Base-by-base conservation (phyloP, 2,329 filamentous ascomycete species). In the Ceratocystis ficicola region DNA sequence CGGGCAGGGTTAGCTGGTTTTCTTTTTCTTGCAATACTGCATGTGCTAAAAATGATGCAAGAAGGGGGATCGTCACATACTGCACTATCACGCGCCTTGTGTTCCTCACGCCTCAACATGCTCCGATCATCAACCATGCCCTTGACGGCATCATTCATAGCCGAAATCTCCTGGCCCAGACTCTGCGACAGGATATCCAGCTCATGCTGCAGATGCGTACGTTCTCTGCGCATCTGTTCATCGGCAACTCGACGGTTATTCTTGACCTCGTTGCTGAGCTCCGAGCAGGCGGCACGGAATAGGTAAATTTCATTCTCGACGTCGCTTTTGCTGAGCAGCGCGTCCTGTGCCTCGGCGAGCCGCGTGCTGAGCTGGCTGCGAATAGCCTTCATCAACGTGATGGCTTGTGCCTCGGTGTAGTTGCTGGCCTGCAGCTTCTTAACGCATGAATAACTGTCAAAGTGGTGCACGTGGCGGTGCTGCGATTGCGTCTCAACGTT, bases 41-140 rank as follows among this genome's bases (percentile, higher is more conserved):
- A 41, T 41, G 6, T 22, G 30, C 5, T 17, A 30, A 22, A 46
- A 22, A 55, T 61, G 25, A 12, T 12, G 48, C 4, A 12, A 5
- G 30, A 44, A 48, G 17, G 46, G 46, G 46, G 50, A 2, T 7
- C 25, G 32, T 10, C 4, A 78, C 82, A 65, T 77, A 90, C 87
- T 71, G 86, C 86, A 63, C 88, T 89, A 73, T 97, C 93, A 72
- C 89, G 87, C 5, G 81, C 81, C 73, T 91, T 86, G 76, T 96
- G 91, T 74, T 96, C 89, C 75, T 93, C 89, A 65, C 91, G 80
- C 1, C 95, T 91, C 1, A 85, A 84, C 89, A 97, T 95, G 74
- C 93, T 94, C 55, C 95, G 85, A 73, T 99, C 93, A 72, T 97
- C 93, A 74, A 97, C 96, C 81, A 96, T 88, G 66, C 90, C 93